A percentile compares a stretch with the other conserved stretches of the same genome.
These are phyloP conservation scores for Eimeria maxima DNA, from an alignment of 169 alveolate genomes.

Conservation along the genomic window DNA sequence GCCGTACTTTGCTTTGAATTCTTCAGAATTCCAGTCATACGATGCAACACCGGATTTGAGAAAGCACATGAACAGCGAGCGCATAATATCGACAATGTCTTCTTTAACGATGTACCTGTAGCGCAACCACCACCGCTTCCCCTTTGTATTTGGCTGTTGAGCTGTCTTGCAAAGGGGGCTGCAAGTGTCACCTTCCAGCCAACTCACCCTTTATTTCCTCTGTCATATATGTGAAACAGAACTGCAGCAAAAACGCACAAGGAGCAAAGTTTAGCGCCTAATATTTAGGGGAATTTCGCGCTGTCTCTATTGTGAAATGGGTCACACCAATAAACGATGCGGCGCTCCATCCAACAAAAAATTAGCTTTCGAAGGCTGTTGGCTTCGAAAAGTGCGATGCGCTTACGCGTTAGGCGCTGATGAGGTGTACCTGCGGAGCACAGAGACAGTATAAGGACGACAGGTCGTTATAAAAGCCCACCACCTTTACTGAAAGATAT, in stretches of 20 bases:
- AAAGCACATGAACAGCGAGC: conserved; percentile 78
- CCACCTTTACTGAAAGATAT: neutral
- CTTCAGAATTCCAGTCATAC: conserved; percentile 81
- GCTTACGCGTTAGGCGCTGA: conserved; percentile 77
- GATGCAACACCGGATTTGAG: conserved; percentile 82
- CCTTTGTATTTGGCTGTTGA: neutral
- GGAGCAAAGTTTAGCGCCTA: neutral
- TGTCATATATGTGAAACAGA: conserved; percentile 82
- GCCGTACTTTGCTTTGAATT: conserved; percentile 77
- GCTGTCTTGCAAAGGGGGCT: neutral
- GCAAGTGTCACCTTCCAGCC: neutral
- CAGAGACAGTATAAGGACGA: neutral
- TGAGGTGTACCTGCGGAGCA: conserved; percentile 80
- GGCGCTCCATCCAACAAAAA: neutral
- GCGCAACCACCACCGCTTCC: neutral
- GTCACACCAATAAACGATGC: neutral
- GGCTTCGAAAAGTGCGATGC: neutral
- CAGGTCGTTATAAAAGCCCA: neutral
- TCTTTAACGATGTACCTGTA: conserved; percentile 81
- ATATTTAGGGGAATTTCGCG: neutral
- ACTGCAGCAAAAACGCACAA: conserved; percentile 68
- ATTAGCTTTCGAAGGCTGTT: neutral
- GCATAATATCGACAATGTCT: conserved; percentile 80
- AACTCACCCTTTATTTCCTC: conserved; percentile 84
- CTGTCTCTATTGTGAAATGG: neutral